These are phyloP conservation scores for Ophiocordyceps robertsii DNA, from an alignment of 2,329 filamentous ascomycete species.

Conservation along the genomic window DNA sequence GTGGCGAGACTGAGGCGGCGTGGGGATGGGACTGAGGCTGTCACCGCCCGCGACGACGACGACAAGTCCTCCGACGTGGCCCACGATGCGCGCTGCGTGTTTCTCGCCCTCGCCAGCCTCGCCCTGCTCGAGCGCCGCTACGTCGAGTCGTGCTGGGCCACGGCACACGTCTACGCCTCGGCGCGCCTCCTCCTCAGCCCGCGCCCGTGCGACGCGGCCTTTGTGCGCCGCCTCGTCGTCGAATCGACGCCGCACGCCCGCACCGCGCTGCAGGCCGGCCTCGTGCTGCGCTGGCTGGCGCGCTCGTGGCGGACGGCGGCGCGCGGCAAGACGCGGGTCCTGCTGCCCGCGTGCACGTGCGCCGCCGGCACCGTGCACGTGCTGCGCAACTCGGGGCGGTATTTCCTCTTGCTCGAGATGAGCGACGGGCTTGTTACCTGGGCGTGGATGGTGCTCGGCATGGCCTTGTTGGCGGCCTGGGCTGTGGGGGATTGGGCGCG, in stretches of 20 bases:
- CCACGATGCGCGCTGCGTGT: slow-evolving; percentile 1
- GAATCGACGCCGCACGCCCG: background rate
- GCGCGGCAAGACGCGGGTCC: background rate
- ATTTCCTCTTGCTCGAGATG: slow-evolving; percentile 24
- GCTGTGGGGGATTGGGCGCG: background rate
- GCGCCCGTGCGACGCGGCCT: slow-evolving; percentile 3
- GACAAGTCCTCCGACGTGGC: background rate
- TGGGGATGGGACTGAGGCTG: background rate
- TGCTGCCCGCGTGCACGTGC: background rate
- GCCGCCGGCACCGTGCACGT: slow-evolving; percentile 10
- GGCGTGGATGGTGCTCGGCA: slow-evolving; percentile 13
- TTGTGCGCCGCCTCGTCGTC: slow-evolving; percentile 4
- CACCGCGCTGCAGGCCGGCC: slow-evolving; percentile 8
- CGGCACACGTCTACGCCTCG: slow-evolving; percentile 14
- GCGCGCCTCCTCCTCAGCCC: slow-evolving; percentile 5
- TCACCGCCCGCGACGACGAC: background rate
- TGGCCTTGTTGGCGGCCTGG: slow-evolving; percentile 6
- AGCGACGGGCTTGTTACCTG: slow-evolving; percentile 16
- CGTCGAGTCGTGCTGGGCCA: slow-evolving; percentile 11
- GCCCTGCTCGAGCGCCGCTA: slow-evolving; percentile 16
- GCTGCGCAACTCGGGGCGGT: slow-evolving; percentile 19
- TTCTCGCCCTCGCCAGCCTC: slow-evolving; percentile 13
- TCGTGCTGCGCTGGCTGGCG: slow-evolving; percentile 7
- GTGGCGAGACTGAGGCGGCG: no score
- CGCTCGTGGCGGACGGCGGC: background rate